Conservation (phyloP, 179 eudicot genomes). For the Actinidia polygama region DNA sequence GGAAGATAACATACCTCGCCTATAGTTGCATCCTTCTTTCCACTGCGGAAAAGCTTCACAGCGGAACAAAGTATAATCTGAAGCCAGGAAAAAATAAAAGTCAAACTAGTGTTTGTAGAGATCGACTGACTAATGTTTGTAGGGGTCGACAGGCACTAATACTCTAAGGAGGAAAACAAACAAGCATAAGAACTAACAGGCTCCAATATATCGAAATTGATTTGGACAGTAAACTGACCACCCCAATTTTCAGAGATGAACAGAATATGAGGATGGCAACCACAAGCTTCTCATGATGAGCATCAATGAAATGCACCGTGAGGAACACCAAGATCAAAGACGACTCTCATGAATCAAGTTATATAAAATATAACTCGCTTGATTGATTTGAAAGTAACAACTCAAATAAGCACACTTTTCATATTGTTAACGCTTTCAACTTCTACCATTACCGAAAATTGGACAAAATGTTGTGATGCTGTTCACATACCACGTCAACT, state of each 20-base stretch:
- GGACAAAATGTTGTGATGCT: background rate
- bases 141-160: background rate
- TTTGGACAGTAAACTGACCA: background rate
- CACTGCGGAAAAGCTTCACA: conserved; percentile 56
- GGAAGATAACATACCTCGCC: conserved; percentile 50
- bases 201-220: background rate
- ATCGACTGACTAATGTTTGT: too few species aligned
- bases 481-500: background rate
- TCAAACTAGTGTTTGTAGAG: background rate
- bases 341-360: background rate
- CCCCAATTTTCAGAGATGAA: background rate
- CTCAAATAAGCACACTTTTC: background rate
- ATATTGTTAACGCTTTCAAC: background rate
- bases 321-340: conserved; percentile 14
- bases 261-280: too few species aligned
- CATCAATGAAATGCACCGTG: background rate
- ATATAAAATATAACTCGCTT: too few species aligned
- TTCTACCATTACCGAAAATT: background rate
- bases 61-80: conserved; percentile 73
- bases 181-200: background rate
- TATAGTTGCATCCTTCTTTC: conserved; percentile 55
- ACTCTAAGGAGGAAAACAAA: background rate
- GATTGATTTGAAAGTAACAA: background rate
- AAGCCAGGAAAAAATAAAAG: conserved; percentile 4
- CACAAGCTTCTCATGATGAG: background rate